Percentiles rank a stretch among this genome's conserved stretches.
Evolutionary conservation across 139 green algal species (phyloP).

Genomic region (Bryopsis sp.): DNA sequence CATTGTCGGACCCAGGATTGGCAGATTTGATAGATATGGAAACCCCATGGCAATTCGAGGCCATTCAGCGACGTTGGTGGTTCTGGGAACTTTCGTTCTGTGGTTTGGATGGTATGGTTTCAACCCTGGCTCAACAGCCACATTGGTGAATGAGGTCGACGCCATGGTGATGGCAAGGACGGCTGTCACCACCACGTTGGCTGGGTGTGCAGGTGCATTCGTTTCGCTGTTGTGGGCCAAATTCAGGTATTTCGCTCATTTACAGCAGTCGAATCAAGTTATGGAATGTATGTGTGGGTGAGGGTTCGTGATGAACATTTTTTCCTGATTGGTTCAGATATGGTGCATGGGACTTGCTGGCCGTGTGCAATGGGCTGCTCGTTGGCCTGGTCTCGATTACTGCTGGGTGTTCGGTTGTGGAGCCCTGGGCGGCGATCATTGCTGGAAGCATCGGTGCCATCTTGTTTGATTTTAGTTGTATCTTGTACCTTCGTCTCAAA

Average conservation of each 20-base stretch:
- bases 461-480: too few species aligned
- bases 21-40: slow-evolving; percentile 52
- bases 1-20: slow-evolving; percentile 83
- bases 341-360: slow-evolving; percentile 15
- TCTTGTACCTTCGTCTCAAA: too few species aligned
- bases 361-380: slow-evolving; percentile 1
- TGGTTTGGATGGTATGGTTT: slow-evolving; percentile 93
- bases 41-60: background rate
- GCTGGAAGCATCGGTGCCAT: too few species aligned
- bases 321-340: slow-evolving; percentile 21
- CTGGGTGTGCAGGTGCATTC: slow-evolving; percentile 31
- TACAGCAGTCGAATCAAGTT: too few species aligned
- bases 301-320: too few species aligned
- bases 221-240: slow-evolving; percentile 29
- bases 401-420: too few species aligned
- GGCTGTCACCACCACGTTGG: slow-evolving; percentile 58
- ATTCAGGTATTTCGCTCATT: slow-evolving; percentile 9
- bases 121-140: slow-evolving; percentile 59
- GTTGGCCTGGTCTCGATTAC: too few species aligned
- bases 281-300: too few species aligned
- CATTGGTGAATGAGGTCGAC: slow-evolving; percentile 26
- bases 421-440: too few species aligned
- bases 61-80: background rate
- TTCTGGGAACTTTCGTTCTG: slow-evolving; percentile 53
- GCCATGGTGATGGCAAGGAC: slow-evolving; percentile 17